phyloP scores from a whole-genome alignment of 1,139 yeast species.

The Ogataea hybrid region DNA sequence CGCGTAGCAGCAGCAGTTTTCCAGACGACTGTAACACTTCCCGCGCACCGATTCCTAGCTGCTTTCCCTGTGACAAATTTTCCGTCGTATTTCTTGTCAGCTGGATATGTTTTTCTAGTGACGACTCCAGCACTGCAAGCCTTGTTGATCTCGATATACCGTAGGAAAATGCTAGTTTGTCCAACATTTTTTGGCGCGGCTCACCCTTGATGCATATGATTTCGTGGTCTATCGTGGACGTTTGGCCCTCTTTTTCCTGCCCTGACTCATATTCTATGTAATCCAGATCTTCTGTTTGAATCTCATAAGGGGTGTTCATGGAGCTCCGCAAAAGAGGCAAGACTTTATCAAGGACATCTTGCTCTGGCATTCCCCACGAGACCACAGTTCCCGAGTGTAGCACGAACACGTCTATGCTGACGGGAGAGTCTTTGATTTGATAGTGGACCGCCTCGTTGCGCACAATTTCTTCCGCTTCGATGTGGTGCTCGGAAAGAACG shows the following conservation, averaged over 20 bases:
- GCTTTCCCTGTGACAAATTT: slow-evolving; percentile 60
- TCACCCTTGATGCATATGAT: slow-evolving; percentile 60
- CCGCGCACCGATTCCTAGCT: slow-evolving; percentile 54
- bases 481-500: slow-evolving; percentile 37
- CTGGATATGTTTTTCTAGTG: slow-evolving; percentile 64
- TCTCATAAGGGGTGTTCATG: slow-evolving; percentile 49
- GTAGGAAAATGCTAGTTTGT: slow-evolving; percentile 85
- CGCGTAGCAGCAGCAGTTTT: slow-evolving; percentile 67
- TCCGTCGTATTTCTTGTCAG: slow-evolving; percentile 66
- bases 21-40: slow-evolving; percentile 75
- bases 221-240: slow-evolving; percentile 63
- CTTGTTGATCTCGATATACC: slow-evolving; percentile 87
- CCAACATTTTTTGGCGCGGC: slow-evolving; percentile 51
- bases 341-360: slow-evolving; percentile 38
- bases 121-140: slow-evolving; percentile 71
- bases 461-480: slow-evolving; percentile 41
- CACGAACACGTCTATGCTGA: slow-evolving; percentile 50
- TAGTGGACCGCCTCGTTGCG: slow-evolving; percentile 68
- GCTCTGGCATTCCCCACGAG: slow-evolving; percentile 76
- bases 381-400: slow-evolving; percentile 73
- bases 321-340: slow-evolving; percentile 47
- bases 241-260: slow-evolving; percentile 5
- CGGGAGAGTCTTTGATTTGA: slow-evolving; percentile 29
- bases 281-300: slow-evolving; percentile 87
- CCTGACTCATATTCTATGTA: slow-evolving; percentile 52